phyloP scores from a whole-genome alignment of 495 filamentous ascomycete species.

The Penicillium daleae region DNA sequence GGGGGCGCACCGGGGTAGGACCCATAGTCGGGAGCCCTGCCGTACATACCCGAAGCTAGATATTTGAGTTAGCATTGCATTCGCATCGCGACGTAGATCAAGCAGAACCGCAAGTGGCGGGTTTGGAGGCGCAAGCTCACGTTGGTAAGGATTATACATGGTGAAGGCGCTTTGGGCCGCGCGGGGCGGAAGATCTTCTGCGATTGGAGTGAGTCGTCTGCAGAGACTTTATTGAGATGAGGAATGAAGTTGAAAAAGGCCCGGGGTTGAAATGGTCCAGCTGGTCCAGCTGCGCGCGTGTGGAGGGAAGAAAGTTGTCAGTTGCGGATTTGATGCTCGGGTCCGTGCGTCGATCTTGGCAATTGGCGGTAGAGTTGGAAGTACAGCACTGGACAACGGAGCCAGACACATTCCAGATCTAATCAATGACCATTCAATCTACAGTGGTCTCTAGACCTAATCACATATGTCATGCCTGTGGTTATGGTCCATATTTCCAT shows the following conservation, averaged over 20 bases:
- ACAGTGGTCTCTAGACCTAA: not conserved
- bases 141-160: slow-evolving; percentile 82
- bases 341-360: slow-evolving; percentile 28
- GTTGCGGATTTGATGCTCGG: slow-evolving; percentile 12
- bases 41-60: slow-evolving; percentile 61
- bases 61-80: slow-evolving; percentile 18
- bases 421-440: not conserved
- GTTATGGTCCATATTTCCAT: not conserved
- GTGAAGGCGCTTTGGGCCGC: slow-evolving; percentile 27
- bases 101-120: not conserved
- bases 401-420: no score
- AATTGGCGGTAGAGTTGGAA: not conserved
- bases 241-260: not conserved
- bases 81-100: not conserved
- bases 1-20: slow-evolving; percentile 79
- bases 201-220: not conserved
- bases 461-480: not conserved
- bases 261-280: not conserved
- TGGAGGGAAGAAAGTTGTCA: slow-evolving; percentile 21
- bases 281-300: not conserved
- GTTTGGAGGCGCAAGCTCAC: slow-evolving; percentile 50
- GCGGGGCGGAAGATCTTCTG: not conserved
- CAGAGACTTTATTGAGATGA: not conserved
- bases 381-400: no score
- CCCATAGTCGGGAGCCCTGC: slow-evolving; percentile 66